phyloP scores from a whole-genome alignment of 148 eudicot genomes.

The Salicornia ramosissima region DNA sequence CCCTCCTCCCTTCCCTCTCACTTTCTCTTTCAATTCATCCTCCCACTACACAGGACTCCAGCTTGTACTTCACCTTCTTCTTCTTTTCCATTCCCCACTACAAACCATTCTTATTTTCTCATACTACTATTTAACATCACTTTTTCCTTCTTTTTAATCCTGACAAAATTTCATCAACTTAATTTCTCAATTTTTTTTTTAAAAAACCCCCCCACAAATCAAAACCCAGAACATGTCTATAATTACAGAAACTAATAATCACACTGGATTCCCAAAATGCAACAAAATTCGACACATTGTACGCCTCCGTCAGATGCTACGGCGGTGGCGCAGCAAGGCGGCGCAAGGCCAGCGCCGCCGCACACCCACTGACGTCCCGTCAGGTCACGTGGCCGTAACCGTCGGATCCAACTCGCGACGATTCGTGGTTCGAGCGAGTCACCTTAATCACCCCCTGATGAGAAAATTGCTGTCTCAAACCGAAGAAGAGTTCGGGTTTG shows the following conservation, averaged over 20 bases:
- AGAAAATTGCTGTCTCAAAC: slow-evolving; percentile 51
- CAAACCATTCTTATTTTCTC: not conserved
- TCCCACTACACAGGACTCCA: not conserved
- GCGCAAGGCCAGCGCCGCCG: slow-evolving; percentile 30
- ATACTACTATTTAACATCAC: too few species aligned
- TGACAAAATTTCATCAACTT: too few species aligned
- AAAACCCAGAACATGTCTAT: slow-evolving; percentile 26
- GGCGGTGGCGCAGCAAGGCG: slow-evolving; percentile 62
- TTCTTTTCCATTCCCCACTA: not conserved
- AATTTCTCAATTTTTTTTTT: too few species aligned
- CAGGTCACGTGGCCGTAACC: slow-evolving; percentile 71
- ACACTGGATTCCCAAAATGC: slow-evolving; percentile 26
- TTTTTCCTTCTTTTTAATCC: too few species aligned
- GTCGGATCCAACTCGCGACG: slow-evolving; percentile 52
- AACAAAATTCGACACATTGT: slow-evolving; percentile 79
- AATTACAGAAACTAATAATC: not conserved
- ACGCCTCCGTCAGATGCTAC: slow-evolving; percentile 51
- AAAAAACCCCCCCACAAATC: not conserved
- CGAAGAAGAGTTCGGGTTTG: slow-evolving; percentile 69
- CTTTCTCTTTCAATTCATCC: slow-evolving; percentile 3
- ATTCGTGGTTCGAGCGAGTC: slow-evolving; percentile 55
- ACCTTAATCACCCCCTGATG: slow-evolving; percentile 75
- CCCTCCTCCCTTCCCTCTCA: slow-evolving; percentile 3
- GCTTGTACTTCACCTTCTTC: not conserved
- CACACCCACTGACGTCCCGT: slow-evolving; percentile 65